phyloP scores from a whole-genome alignment of 2,329 filamentous ascomycete species.

The Alternaria metachromatica region DNA sequence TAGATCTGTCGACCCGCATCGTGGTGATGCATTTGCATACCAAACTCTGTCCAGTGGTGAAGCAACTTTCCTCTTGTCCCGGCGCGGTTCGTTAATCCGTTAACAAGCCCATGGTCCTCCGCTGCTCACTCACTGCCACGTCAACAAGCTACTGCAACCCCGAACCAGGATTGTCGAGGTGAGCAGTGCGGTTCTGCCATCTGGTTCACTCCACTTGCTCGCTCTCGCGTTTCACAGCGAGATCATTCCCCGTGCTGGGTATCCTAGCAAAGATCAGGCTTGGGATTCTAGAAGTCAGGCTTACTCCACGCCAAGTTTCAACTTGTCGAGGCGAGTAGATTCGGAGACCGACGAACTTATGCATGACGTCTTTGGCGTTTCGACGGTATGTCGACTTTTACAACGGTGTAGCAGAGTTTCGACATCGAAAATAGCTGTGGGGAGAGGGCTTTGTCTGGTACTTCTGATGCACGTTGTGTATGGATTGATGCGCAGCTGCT shows the following conservation, averaged over 20 bases:
- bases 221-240: background rate
- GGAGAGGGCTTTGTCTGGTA: background rate
- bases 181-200: background rate
- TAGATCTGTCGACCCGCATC: constrained; percentile 11
- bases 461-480: background rate
- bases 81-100: background rate
- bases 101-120: background rate
- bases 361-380: background rate
- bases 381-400: background rate
- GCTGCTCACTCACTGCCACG: constrained; percentile 16
- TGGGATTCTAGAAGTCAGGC: background rate
- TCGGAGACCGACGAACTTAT: background rate
- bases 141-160: constrained; percentile 20
- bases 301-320: constrained; percentile 4
- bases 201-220: background rate
- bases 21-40: background rate
- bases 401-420: background rate
- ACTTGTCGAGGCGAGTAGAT: constrained; percentile 8
- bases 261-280: constrained; percentile 5
- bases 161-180: constrained; percentile 7
- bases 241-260: background rate
- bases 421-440: background rate
- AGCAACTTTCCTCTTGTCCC: background rate
- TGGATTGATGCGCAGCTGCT: background rate
- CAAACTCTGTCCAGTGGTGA: background rate